Evolutionary conservation across 176 grass and related monocot species (phyloP), one percentile per base, ranked within the genome.

Genomic region (Aegilops umbellulata): DNA sequence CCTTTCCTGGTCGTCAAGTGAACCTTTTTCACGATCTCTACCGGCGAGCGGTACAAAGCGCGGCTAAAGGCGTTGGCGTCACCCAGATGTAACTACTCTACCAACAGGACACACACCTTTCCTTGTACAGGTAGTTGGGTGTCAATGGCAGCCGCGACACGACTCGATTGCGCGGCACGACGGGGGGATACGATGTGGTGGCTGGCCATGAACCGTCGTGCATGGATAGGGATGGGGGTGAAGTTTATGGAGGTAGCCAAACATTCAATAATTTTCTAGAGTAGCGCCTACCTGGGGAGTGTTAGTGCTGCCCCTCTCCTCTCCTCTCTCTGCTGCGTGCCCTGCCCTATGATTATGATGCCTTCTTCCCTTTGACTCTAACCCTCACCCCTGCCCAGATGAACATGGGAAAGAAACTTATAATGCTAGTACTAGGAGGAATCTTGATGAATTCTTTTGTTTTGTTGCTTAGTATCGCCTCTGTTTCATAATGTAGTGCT

Each of bases 231-330:
- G 72, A 39, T 39, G 63, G 36, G 14, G 23, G 14, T 35, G 67
- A 9, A 24, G 32, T 36, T 32, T 36, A 5, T 42, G 77, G 65
- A 44, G 25, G 24, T 49, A 16, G 32, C 60, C 71, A 69, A 31
- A 53, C 64, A 38, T 16, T 24, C 29, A 55, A 82, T 82, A 0
- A 67, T 82, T 29, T 34, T 64, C 24, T 3, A 10, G 44, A 4
- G 44, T 46, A 14, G 12, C 9, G 35, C 30, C 35, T 74, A 81
- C 58, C 69, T 44, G 42, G 63, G 7, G 5, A 69, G 6, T 4
- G 27, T 77, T 89, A 82, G 78, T 90, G 83, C 70, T 70, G 22
- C 70, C 83, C 83, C 83, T 82, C 82, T 39, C 83, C 83, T 81
- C 77, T 38, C 83, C 83, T 81, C 82, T 39, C 17, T 9, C 44